Base-by-base conservation (phyloP, 129 eudicot species). In the Chrysanthemum makinoi region DNA sequence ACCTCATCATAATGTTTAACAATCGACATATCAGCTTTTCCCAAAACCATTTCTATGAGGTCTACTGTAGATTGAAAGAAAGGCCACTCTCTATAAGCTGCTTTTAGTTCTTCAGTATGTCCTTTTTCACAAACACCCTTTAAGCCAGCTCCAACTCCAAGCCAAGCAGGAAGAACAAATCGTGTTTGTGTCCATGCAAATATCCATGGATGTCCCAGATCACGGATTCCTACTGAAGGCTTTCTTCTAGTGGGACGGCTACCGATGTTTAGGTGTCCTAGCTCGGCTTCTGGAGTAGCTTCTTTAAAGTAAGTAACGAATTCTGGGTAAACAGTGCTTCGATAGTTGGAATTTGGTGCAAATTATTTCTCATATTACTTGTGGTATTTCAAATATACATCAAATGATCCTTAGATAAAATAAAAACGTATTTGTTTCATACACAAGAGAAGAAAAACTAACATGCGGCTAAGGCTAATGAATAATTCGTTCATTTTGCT, bases 261-360 rank as follows among this genome's bases (percentile, higher is more conserved):
- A 63, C 98, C 98, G 4, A 93, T 93, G 84, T 89, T 93, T n/a
- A 93, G 90, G 75, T 69, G 84, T 26, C 95, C 98, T 0, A 89
- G 92, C 83, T 93, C 98, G 12, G 96, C 90, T 35, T 93, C 95
- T 30, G 98, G 98, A 3, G 98, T 93, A 18, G 98, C 98, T 82
- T 93, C 98, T 62, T 92, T 95, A 80, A 92, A 92, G 81, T 89
- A 92, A 16, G 85, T 66, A 13, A 87, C 75, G 81, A 92, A 92
- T 57, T 92, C 96, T 5, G 95, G 98, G 78, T 92, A 89, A 16
- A 92, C 96, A 0, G 96, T 92, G 83, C 69, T 87, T 4, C 96
- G 82, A 35, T 92, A 92, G n/a, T n/a, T n/a, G n/a, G n/a, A n/a
- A n/a, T n/a, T n/a, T n/a, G n/a, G n/a, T n/a, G n/a, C n/a, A n/a